A percentile compares a stretch with the other conserved stretches of the same genome.
These are phyloP conservation scores for Geosmithia flava DNA, from an alignment of 2,329 filamentous ascomycete genomes.

Conservation along the genomic window DNA sequence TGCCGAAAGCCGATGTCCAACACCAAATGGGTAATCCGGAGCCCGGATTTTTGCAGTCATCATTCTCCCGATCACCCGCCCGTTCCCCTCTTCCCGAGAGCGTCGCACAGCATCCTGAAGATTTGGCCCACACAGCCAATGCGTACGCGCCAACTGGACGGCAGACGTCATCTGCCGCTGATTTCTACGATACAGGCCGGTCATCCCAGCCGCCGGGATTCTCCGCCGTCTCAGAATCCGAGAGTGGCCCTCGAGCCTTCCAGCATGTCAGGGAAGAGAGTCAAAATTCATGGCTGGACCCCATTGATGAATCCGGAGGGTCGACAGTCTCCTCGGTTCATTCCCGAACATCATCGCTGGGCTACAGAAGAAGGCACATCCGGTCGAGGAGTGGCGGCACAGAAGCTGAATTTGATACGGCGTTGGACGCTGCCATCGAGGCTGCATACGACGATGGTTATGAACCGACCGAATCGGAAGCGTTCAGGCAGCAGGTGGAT, in stretches of 20 bases:
- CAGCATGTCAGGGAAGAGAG: conserved; percentile 47
- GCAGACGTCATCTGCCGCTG: neutral
- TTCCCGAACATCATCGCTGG: conserved; percentile 62
- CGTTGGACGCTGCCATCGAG: conserved; percentile 88
- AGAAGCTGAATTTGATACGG: conserved; percentile 86
- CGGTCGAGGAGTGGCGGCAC: conserved; percentile 58
- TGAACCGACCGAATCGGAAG: conserved; percentile 51
- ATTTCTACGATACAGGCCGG: neutral
- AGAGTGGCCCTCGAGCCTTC: conserved; percentile 4
- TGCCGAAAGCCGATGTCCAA: neutral
- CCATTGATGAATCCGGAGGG: conserved; percentile 78
- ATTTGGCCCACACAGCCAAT: neutral
- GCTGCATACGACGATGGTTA: conserved; percentile 90
- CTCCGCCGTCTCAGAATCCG: conserved; percentile 2
- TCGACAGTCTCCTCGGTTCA: conserved; percentile 72
- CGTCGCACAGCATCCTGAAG: conserved; percentile 9
- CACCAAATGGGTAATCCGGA: conserved; percentile 10
- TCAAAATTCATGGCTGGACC: conserved; percentile 85
- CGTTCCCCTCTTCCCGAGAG: conserved; percentile 7
- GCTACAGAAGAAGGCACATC: conserved; percentile 57
- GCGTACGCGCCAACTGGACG: neutral
- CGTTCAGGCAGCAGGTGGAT: conserved; percentile 19
- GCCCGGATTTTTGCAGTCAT: conserved; percentile 31
- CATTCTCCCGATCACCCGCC: conserved; percentile 39
- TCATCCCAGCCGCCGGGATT: neutral